A percentile compares a stretch with the other conserved stretches of the same genome.
Conservation (phyloP, 2,329 filamentous ascomycete species). For the Aureobasidium vineae region DNA sequence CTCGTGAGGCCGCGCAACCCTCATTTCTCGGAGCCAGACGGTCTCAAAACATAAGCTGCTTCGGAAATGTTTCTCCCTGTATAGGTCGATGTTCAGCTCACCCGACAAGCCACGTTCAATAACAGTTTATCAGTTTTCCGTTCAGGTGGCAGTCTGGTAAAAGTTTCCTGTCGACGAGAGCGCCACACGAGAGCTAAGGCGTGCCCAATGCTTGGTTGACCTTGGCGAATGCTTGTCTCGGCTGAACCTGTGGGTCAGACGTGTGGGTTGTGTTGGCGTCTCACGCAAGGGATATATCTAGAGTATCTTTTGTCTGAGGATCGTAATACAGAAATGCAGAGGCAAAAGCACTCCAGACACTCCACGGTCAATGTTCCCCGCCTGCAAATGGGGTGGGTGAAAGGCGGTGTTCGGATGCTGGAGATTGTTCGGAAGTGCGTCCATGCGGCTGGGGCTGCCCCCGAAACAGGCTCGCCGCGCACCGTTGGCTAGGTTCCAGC, state of each 20-base stretch:
- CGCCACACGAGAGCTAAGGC: slow-evolving; percentile 7
- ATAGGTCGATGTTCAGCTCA: background rate
- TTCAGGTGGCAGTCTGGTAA: background rate
- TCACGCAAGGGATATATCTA: background rate
- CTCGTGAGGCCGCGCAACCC: background rate
- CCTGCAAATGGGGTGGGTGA: background rate
- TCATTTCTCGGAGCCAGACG: background rate
- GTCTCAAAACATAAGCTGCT: background rate
- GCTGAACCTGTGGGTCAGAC: background rate
- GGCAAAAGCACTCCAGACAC: background rate
- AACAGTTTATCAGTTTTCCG: background rate
- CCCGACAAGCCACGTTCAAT: slow-evolving; percentile 10
- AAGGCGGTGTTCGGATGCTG: background rate
- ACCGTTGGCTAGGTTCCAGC: slow-evolving; percentile 10
- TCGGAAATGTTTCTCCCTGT: background rate
- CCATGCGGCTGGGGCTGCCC: background rate
- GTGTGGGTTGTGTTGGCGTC: background rate
- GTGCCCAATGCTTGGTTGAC: background rate
- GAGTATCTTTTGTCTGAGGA: background rate
- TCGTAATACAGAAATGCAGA: background rate
- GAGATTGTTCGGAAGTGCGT: background rate
- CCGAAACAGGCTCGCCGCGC: background rate
- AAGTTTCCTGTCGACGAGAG: background rate
- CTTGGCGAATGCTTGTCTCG: slow-evolving; percentile 1
- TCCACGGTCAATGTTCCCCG: background rate